phyloP scores from a whole-genome alignment of 1,139 yeast genomes.

The Pichia sp. region DNA sequence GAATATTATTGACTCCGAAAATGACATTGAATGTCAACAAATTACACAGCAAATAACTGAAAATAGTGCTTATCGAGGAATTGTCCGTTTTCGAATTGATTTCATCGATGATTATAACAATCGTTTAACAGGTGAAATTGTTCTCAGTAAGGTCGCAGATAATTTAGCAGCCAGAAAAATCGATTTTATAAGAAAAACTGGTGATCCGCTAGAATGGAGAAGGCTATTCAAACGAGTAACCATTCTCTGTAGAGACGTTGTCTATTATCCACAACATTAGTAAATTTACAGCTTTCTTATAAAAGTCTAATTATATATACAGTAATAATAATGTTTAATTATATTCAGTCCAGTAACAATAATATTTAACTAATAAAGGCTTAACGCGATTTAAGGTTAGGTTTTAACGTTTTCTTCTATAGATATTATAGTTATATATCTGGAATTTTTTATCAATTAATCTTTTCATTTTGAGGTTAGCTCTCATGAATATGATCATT shows the following conservation, averaged over 20 bases:
- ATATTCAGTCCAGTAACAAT: too few species aligned
- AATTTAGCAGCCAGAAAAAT: conserved; percentile 36
- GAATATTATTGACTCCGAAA: conserved; percentile 31
- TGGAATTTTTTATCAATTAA: too few species aligned
- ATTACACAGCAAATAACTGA: conserved; percentile 19
- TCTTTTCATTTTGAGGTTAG: too few species aligned
- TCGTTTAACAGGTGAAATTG: conserved; percentile 42
- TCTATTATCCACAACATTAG: conserved; percentile 29
- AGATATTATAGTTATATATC: too few species aligned
- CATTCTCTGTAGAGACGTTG: conserved; percentile 46
- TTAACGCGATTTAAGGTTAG: too few species aligned
- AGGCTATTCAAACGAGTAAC: conserved; percentile 50
- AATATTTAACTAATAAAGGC: too few species aligned
- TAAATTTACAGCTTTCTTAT: neutral
- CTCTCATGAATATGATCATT: too few species aligned
- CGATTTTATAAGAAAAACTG: conserved; percentile 46
- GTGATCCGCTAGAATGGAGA: conserved; percentile 69
- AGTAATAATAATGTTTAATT: too few species aligned
- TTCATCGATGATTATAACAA: conserved; percentile 43
- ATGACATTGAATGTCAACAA: conserved; percentile 20
- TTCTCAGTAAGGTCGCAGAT: conserved; percentile 34
- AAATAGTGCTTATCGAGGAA: conserved; percentile 20
- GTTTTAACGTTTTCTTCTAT: too few species aligned
- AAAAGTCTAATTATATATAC: too few species aligned
- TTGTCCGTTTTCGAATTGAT: conserved; percentile 36